Evolutionary conservation across 176 grass and related monocot genomes (phyloP).

Genomic region (Chloris gayana): DNA sequence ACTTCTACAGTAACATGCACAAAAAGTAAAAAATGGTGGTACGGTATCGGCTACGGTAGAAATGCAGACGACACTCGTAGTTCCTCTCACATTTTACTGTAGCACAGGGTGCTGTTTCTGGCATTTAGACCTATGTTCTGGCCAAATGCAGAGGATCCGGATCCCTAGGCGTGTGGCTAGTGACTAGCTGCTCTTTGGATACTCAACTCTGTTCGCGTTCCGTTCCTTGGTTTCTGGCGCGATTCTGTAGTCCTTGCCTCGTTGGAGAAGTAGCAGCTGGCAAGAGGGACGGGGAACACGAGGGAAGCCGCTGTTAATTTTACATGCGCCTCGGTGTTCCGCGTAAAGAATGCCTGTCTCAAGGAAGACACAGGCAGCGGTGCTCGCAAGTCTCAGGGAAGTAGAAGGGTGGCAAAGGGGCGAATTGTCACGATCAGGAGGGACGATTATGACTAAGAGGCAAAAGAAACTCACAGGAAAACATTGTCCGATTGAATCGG

Average conservation of each 20-base stretch:
- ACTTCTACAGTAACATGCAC: too few species aligned
- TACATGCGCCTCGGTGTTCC: slow-evolving; percentile 28
- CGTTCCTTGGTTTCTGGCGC: slow-evolving; percentile 1
- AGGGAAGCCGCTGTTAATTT: slow-evolving; percentile 18
- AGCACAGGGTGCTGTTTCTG: too few species aligned
- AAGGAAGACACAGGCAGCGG: background rate
- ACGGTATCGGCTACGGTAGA: too few species aligned
- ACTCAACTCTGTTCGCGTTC: background rate
- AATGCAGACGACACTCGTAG: too few species aligned
- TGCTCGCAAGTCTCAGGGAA: slow-evolving; percentile 1
- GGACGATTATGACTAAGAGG: background rate
- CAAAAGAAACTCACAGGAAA: too few species aligned
- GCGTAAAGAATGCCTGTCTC: slow-evolving; percentile 24
- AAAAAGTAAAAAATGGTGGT: too few species aligned
- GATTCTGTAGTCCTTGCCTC: background rate
- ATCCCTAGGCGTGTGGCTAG: background rate
- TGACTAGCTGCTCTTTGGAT: background rate
- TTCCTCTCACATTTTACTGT: too few species aligned
- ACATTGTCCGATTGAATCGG: too few species aligned
- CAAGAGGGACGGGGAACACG: slow-evolving; percentile 6
- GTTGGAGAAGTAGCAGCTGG: background rate
- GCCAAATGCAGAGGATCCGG: too few species aligned
- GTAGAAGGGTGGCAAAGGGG: background rate
- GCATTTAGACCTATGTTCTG: too few species aligned
- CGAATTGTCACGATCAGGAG: background rate